Conservation (phyloP, 2,329 filamentous ascomycete genomes). For the Sporothrix euskadiensis region DNA sequence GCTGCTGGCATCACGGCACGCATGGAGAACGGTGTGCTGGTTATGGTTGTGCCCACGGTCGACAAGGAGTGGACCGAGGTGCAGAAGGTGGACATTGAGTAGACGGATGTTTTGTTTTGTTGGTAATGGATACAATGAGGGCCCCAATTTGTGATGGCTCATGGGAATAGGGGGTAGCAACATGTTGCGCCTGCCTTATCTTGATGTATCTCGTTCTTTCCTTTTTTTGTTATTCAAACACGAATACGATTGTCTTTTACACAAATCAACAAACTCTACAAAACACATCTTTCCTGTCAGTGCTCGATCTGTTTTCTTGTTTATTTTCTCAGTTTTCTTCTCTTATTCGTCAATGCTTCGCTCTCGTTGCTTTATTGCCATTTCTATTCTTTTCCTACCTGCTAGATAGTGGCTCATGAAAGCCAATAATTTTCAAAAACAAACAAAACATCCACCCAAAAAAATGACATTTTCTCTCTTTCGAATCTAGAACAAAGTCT, state of each 20-base stretch:
- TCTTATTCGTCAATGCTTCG: not conserved
- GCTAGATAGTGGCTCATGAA: constrained; percentile 1
- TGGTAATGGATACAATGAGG: not conserved
- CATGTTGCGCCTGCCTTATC: not conserved
- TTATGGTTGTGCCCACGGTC: constrained; percentile 73
- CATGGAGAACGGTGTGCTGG: constrained; percentile 75
- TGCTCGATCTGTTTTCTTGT: not conserved
- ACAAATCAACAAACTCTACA: not conserved
- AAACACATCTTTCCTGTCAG: not conserved
- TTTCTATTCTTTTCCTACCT: not conserved
- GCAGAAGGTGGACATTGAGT: constrained; percentile 60
- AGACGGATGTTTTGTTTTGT: constrained; percentile 25
- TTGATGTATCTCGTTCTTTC: constrained; percentile 13
- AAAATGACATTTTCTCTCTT: not conserved
- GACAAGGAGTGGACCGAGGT: constrained; percentile 63
- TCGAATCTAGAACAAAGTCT: not conserved
- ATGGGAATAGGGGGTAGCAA: not conserved
- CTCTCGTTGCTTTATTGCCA: not conserved
- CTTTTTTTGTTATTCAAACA: not conserved
- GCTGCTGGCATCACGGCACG: constrained; percentile 68
- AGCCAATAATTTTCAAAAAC: not conserved
- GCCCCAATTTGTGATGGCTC: constrained; percentile 12
- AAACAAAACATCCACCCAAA: not conserved
- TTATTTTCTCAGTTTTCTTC: not conserved
- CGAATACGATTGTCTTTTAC: not conserved